phyloP scores from a whole-genome alignment of 2,329 filamentous ascomycete species.

The Paraconiothyrium brasiliense region DNA sequence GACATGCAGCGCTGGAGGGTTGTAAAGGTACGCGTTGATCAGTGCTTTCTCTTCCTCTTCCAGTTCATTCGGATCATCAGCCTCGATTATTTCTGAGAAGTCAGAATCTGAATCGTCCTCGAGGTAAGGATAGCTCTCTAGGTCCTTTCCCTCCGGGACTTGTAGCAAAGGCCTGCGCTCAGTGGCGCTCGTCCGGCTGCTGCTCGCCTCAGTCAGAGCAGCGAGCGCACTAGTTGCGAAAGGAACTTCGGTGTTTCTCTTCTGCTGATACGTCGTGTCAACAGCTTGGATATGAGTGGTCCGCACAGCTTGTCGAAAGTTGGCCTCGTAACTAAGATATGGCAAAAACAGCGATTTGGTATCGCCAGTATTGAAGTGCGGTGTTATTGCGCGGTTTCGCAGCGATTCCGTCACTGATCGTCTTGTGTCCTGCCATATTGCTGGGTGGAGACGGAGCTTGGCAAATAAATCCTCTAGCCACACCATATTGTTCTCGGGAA shows the following conservation, averaged over 20 bases:
- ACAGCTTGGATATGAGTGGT: conserved; percentile 5
- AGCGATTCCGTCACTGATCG: conserved; percentile 13
- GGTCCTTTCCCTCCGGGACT: conserved; percentile 4
- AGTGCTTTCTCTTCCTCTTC: conserved; percentile 23
- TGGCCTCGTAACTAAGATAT: conserved; percentile 18
- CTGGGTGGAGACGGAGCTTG: conserved; percentile 16
- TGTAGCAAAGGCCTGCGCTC: conserved; percentile 5
- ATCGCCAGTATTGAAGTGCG: conserved; percentile 1
- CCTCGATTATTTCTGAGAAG: conserved; percentile 11
- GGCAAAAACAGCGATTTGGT: conserved; percentile 6
- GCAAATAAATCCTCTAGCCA: conserved; percentile 18
- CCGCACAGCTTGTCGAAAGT: conserved; percentile 12
- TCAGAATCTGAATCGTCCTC: conserved; percentile 11
- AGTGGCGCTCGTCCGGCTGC: conserved; percentile 1
- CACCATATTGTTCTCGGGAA: conserved; percentile 23
- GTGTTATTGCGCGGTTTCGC: conserved; percentile 13
- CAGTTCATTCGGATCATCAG: conserved; percentile 12
- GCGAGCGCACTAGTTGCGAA: conserved; percentile 1
- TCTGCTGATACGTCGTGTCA: conserved; percentile 6
- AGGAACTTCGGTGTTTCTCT: neutral
- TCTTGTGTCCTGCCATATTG: conserved; percentile 16
- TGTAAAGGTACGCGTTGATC: conserved; percentile 20
- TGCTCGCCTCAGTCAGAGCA: conserved; percentile 10
- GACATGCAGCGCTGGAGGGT: conserved; percentile 23
- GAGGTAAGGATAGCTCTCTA: conserved; percentile 13